Evolutionary conservation across 2,329 filamentous ascomycete species (phyloP).

Genomic region (Ascosphaera pollenicola): DNA sequence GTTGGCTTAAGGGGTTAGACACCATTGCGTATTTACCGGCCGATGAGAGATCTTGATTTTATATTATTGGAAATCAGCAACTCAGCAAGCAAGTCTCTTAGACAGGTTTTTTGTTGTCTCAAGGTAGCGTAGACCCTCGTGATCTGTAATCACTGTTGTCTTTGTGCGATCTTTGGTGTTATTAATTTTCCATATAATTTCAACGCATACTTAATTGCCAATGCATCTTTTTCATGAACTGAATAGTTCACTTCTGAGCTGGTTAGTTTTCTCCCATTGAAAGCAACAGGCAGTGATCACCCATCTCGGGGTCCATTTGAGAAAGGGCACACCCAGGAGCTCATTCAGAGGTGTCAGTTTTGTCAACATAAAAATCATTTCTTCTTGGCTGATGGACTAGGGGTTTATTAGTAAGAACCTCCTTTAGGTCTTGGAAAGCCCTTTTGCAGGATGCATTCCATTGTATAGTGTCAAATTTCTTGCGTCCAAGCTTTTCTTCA

Average conservation of each 20-base stretch:
- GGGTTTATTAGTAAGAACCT: background rate
- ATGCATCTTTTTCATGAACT: conserved; percentile 1
- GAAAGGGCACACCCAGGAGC: background rate
- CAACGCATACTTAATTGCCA: conserved; percentile 1
- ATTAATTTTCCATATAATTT: conserved; percentile 1
- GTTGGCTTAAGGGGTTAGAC: too few species aligned
- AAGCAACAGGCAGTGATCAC: conserved; percentile 1
- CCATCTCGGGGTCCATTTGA: background rate
- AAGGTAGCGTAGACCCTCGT: conserved; percentile 1
- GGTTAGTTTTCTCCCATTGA: conserved; percentile 1
- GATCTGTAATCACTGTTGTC: conserved; percentile 2
- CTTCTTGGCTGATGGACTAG: background rate
- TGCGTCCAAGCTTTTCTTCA: background rate
- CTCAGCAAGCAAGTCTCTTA: too few species aligned
- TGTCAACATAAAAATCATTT: background rate
- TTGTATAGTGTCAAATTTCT: background rate
- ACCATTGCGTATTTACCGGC: too few species aligned
- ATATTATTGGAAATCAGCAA: too few species aligned
- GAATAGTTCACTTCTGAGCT: conserved; percentile 2
- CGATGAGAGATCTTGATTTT: too few species aligned
- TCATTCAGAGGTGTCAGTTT: background rate
- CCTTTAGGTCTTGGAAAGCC: background rate
- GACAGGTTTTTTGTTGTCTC: too few species aligned
- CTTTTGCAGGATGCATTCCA: background rate
- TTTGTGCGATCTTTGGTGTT: too few species aligned